A percentile compares a stretch with the other conserved stretches of the same genome.
phyloP scores from a whole-genome alignment of 1,284 basidiomycete genomes.

The Entoloma clypeatum region DNA sequence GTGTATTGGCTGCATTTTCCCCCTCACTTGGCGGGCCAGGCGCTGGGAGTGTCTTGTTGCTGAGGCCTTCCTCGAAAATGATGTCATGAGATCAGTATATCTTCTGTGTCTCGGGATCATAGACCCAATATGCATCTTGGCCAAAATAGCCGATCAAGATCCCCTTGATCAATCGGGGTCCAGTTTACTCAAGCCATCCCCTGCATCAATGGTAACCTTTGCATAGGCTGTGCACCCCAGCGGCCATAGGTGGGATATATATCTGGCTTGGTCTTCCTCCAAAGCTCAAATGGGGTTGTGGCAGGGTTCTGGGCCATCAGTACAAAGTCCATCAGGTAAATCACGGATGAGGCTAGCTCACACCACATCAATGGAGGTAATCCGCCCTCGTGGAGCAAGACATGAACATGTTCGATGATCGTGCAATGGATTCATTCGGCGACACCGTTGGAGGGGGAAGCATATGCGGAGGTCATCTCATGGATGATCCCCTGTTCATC shows the following conservation, averaged over 20 bases:
- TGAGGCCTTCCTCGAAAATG: slow-evolving; percentile 23
- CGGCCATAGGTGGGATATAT: slow-evolving; percentile 24
- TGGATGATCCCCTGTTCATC: slow-evolving; percentile 20
- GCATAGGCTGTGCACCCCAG: slow-evolving; percentile 24
- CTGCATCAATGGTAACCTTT: slow-evolving; percentile 21
- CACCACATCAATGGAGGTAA: slow-evolving; percentile 18
- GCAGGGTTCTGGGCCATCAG: slow-evolving; percentile 17
- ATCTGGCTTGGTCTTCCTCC: slow-evolving; percentile 19
- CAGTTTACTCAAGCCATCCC: slow-evolving; percentile 23
- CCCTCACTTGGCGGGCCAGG: too few species aligned
- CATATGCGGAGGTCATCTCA: slow-evolving; percentile 21
- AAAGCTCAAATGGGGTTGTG: slow-evolving; percentile 17
- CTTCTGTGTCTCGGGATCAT: slow-evolving; percentile 8
- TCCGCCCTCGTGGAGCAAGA: slow-evolving; percentile 16
- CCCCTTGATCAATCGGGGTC: slow-evolving; percentile 18
- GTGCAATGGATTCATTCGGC: slow-evolving; percentile 29
- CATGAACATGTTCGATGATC: slow-evolving; percentile 23
- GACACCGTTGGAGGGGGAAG: slow-evolving; percentile 23
- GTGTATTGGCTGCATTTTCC: too few species aligned
- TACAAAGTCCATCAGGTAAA: slow-evolving; percentile 23
- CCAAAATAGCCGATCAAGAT: slow-evolving; percentile 23
- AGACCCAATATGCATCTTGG: slow-evolving; percentile 20
- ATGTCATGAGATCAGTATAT: slow-evolving; percentile 20
- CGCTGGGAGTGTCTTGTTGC: slow-evolving; percentile 12
- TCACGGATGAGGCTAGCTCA: slow-evolving; percentile 11